Base-by-base conservation (phyloP, 2,329 filamentous ascomycete species). In the Pseudocercospora fijiensis region DNA sequence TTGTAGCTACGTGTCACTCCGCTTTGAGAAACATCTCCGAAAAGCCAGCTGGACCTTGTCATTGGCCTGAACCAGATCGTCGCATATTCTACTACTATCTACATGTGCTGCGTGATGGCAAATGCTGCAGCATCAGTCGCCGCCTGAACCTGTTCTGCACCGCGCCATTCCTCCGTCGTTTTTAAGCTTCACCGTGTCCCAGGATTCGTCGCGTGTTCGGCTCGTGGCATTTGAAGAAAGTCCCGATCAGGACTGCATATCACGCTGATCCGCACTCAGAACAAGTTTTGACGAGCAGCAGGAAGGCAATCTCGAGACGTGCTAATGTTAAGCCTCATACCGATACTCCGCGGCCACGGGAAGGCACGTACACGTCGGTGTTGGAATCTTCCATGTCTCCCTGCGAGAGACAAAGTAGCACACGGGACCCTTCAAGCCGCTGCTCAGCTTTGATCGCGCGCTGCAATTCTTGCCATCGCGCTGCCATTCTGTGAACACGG, bases 21-120 rank as follows among this genome's bases (percentile, higher is more conserved):
- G 26, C 53, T 56, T 56, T 56, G 53, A 56, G 53, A 33, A 33
- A 56, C 53, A 56, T 18, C n/a, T 56, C 52, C 52, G 52, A 11
- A n/a, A 11, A 26, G 22, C n/a, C 24, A n/a, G 20, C 16, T 27
- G 8, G 16, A 22, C 20, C 22, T 10, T 28, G 20, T 52, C 20
- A 52, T 52, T 52, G 49, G 49, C 20, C 49, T 24, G 43, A 20
- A 24, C n/a, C 13, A 47, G 43, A 24, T 47, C 43, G n/a, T 13
- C 20, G 45, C 11, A n/a, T n/a, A n/a, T n/a, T n/a, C n/a, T n/a
- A n/a, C n/a, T n/a, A n/a, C n/a, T n/a, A n/a, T n/a, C n/a, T n/a
- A n/a, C n/a, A n/a, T n/a, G n/a, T 24, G 18, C 45, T 49, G 18
- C 45, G 11, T 10, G 22, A 10, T n/a, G n/a, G n/a, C n/a, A n/a